phyloP scores from a whole-genome alignment of 306 rosid species.

The Cucurbita ficifolia region DNA sequence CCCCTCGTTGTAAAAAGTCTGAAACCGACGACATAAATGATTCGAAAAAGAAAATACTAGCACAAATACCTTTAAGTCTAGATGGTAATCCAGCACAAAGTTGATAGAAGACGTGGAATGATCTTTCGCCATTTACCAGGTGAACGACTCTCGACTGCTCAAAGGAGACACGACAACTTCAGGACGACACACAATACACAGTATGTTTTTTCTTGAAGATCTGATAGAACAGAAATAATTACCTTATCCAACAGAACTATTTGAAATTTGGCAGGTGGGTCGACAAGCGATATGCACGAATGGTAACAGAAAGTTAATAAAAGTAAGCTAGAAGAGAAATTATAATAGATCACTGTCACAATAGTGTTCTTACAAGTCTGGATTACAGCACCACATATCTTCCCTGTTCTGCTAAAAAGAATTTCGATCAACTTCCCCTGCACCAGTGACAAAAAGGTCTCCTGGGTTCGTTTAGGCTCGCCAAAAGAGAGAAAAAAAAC shows the following conservation, averaged over 20 bases:
- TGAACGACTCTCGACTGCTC: conserved; percentile 88
- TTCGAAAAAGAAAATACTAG: neutral
- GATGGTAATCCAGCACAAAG: conserved; percentile 83
- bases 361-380: conserved; percentile 67
- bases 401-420: conserved; percentile 58
- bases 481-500: no score
- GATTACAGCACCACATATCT: conserved; percentile 65
- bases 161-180: conserved; percentile 15
- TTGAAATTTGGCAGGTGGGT: conserved; percentile 13
- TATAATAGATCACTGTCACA: conserved; percentile 7
- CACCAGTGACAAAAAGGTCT: conserved; percentile 7
- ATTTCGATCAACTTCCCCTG: conserved; percentile 93
- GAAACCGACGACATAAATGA: neutral
- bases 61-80: conserved; percentile 50
- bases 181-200: conserved; percentile 17
- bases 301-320: conserved; percentile 31
- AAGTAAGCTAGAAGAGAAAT: conserved; percentile 5
- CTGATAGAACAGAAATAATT: conserved; percentile 18
- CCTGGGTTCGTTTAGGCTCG: neutral
- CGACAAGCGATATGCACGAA: conserved; percentile 24
- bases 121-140: conserved; percentile 57
- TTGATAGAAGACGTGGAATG: conserved; percentile 87
- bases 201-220: conserved; percentile 10
- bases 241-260: conserved; percentile 88
- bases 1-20: neutral